These are phyloP conservation scores for Diplodia seriata DNA, from an alignment of 2,329 filamentous ascomycete genomes.

Conservation along the genomic window DNA sequence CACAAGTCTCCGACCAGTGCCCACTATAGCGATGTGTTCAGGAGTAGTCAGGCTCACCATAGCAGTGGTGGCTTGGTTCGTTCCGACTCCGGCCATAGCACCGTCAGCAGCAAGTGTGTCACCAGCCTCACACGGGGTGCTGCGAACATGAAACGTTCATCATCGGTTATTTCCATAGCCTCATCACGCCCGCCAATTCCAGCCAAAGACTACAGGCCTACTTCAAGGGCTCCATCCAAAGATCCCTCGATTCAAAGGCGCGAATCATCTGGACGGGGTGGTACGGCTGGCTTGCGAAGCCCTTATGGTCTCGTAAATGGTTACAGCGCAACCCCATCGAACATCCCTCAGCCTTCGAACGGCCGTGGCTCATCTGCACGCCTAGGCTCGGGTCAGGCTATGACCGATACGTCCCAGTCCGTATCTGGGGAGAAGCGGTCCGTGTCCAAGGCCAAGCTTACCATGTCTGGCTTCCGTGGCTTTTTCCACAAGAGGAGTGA, in stretches of 20 bases:
- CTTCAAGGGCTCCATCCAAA: neutral
- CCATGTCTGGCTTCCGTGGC: slow-evolving; percentile 29
- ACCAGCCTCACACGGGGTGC: neutral
- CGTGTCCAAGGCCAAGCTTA: slow-evolving; percentile 19
- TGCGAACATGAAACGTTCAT: neutral
- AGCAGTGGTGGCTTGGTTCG: neutral
- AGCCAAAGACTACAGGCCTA: slow-evolving; percentile 8
- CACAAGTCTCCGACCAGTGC: neutral
- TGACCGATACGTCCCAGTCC: slow-evolving; percentile 1
- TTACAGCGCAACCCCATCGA: slow-evolving; percentile 13
- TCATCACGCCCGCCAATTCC: slow-evolving; percentile 21
- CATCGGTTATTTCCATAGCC: slow-evolving; percentile 13
- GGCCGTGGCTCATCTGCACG: neutral
- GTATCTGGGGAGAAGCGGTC: slow-evolving; percentile 16
- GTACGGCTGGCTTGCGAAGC: neutral
- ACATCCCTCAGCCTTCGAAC: slow-evolving; percentile 14
- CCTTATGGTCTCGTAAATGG: slow-evolving; percentile 22
- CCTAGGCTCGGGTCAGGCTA: neutral
- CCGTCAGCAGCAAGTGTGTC: neutral
- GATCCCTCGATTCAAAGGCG: neutral
- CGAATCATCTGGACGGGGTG: neutral
- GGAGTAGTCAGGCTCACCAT: neutral
- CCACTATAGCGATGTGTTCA: neutral
- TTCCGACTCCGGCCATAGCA: slow-evolving; percentile 8
- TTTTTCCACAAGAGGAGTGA: slow-evolving; percentile 27